Conservation (phyloP, 2,329 filamentous ascomycete species). For the Bipolaris bicolor region DNA sequence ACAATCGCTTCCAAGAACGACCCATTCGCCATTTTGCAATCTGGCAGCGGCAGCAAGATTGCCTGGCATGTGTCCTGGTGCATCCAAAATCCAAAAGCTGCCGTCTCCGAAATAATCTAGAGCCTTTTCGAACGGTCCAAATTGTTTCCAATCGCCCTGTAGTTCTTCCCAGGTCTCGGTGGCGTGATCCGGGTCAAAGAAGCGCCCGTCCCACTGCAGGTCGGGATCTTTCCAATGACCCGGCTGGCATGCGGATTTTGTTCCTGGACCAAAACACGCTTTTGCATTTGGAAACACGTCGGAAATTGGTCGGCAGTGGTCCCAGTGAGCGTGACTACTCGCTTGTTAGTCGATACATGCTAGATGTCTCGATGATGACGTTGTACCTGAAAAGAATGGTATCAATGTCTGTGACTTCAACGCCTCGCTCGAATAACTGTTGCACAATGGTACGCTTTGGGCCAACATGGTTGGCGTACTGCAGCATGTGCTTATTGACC, state of each 20-base stretch:
- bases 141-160: conserved; percentile 36
- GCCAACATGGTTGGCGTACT: conserved; percentile 34
- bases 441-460: conserved; percentile 36
- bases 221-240: conserved; percentile 35
- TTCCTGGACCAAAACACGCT: conserved; percentile 41
- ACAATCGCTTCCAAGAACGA: conserved; percentile 44
- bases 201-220: conserved; percentile 43
- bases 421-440: conserved; percentile 34
- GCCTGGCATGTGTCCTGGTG: conserved; percentile 48
- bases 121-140: conserved; percentile 46
- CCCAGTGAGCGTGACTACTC: conserved; percentile 43
- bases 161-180: conserved; percentile 41
- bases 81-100: conserved; percentile 48
- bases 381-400: conserved; percentile 41
- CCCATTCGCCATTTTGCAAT: conserved; percentile 35
- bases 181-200: conserved; percentile 38
- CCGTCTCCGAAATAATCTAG: conserved; percentile 50
- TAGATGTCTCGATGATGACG: not conserved
- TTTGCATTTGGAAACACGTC: conserved; percentile 39
- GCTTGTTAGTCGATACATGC: not conserved
- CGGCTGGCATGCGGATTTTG: conserved; percentile 36
- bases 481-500: conserved; percentile 42
- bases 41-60: conserved; percentile 48
- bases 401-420: conserved; percentile 28
- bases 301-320: conserved; percentile 40